Conservation (phyloP, 2,329 filamentous ascomycete genomes). For the Venturia oleaginea region DNA sequence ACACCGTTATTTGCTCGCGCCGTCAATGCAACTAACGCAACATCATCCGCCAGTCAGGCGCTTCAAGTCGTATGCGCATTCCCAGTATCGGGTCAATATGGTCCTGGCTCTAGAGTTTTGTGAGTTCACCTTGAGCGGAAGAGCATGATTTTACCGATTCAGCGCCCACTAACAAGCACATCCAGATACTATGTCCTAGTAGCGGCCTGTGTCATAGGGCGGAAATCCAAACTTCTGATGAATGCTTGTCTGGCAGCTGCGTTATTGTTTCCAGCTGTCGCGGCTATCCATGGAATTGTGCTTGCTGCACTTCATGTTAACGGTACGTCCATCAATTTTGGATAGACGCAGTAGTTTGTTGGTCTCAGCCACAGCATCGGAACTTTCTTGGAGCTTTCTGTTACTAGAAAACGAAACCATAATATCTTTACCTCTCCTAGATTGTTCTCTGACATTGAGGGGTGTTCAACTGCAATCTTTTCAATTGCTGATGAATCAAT, state of each 20-base stretch:
- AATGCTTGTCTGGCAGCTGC: slow-evolving; percentile 56
- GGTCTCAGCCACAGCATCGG: neutral
- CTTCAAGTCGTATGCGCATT: slow-evolving; percentile 47
- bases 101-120: slow-evolving; percentile 44
- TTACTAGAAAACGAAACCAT: neutral
- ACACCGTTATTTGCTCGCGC: slow-evolving; percentile 20
- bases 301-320: slow-evolving; percentile 50
- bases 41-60: slow-evolving; percentile 12
- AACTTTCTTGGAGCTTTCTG: neutral
- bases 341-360: neutral
- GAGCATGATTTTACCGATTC: slow-evolving; percentile 20
- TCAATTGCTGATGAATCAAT: neutral
- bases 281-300: slow-evolving; percentile 54
- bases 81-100: slow-evolving; percentile 50
- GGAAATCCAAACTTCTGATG: slow-evolving; percentile 52
- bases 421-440: neutral
- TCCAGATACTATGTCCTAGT: slow-evolving; percentile 55
- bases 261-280: slow-evolving; percentile 53
- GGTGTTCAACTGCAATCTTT: neutral
- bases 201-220: slow-evolving; percentile 52
- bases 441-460: neutral
- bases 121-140: slow-evolving; percentile 19
- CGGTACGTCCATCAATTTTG: slow-evolving; percentile 33
- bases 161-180: slow-evolving; percentile 13
- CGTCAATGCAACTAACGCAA: slow-evolving; percentile 17